phyloP scores from a whole-genome alignment of 208 protist genomes.

The Novymonas esmeraldas region DNA sequence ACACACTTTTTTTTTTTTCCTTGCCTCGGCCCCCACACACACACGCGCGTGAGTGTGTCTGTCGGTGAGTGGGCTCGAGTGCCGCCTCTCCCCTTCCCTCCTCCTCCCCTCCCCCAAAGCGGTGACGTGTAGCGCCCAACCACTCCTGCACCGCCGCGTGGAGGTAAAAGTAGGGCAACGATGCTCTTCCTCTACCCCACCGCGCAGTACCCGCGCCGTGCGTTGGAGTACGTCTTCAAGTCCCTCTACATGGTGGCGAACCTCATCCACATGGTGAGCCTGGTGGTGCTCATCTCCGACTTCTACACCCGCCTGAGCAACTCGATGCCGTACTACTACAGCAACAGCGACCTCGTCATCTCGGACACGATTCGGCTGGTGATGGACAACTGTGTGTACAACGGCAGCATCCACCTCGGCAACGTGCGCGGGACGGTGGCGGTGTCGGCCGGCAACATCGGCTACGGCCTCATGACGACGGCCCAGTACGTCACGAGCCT shows the following conservation, averaged over 20 bases:
- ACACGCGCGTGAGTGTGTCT: too few relatives aligned
- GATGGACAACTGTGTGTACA: slow-evolving; percentile 69
- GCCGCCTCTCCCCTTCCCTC: too few relatives aligned
- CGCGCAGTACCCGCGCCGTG: slow-evolving; percentile 67
- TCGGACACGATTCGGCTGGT: slow-evolving; percentile 40
- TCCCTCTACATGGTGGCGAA: slow-evolving; percentile 62
- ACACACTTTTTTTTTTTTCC: not conserved
- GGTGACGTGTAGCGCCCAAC: too few relatives aligned
- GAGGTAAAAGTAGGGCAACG: not conserved
- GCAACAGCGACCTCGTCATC: slow-evolving; percentile 35
- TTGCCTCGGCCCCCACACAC: too few relatives aligned
- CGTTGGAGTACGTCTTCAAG: slow-evolving; percentile 71
- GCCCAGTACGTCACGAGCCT: slow-evolving; percentile 64
- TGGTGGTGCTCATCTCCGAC: slow-evolving; percentile 70
- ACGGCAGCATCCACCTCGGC: slow-evolving; percentile 40
- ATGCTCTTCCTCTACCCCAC: slow-evolving; percentile 86
- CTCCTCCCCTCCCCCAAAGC: too few relatives aligned
- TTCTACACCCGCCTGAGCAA: slow-evolving; percentile 61
- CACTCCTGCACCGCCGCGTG: too few relatives aligned
- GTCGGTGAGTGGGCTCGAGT: too few relatives aligned
- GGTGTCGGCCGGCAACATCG: slow-evolving; percentile 46
- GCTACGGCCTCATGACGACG: slow-evolving; percentile 61
- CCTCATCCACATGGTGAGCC: slow-evolving; percentile 40
- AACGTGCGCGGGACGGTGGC: slow-evolving; percentile 33
- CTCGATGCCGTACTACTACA: slow-evolving; percentile 72